phyloP scores from a whole-genome alignment of 805 yeast genomes.

The Yarrowia sp. region DNA sequence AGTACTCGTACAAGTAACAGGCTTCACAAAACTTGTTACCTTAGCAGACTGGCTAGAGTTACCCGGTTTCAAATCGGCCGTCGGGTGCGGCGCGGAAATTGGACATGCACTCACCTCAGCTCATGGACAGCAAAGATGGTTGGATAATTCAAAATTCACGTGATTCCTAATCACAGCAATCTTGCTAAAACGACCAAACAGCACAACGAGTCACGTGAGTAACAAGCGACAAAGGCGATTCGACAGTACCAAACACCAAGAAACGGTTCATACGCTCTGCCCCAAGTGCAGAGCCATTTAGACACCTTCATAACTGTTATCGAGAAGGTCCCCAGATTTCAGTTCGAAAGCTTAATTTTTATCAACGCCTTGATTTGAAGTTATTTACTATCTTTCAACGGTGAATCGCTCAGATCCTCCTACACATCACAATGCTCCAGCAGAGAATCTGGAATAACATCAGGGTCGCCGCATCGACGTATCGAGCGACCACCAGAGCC shows the following conservation, averaged over 20 bases:
- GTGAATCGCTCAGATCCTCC: neutral
- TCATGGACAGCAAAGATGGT: slow-evolving; percentile 1
- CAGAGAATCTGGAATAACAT: slow-evolving; percentile 12
- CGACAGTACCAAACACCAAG: too few species aligned
- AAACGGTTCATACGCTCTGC: too few species aligned
- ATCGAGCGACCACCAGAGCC: neutral
- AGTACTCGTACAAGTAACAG: too few species aligned
- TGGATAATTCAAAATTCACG: neutral
- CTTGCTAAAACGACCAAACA: neutral
- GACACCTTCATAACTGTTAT: too few species aligned
- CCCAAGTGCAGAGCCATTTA: too few species aligned
- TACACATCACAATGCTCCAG: slow-evolving; percentile 3
- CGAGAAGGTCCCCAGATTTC: slow-evolving; percentile 24
- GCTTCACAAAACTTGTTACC: neutral
- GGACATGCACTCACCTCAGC: neutral
- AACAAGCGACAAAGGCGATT: neutral
- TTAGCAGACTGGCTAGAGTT: neutral
- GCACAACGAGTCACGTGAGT: neutral
- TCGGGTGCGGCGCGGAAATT: neutral
- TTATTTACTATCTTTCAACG: neutral
- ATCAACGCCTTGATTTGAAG: neutral
- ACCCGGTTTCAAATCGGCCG: neutral
- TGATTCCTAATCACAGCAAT: neutral
- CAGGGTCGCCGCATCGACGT: neutral
- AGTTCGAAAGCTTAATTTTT: neutral